Percentiles rank a stretch among this genome's conserved stretches.
Conservation (phyloP, 164 flowering plant species). For the Buxus sempervirens region DNA sequence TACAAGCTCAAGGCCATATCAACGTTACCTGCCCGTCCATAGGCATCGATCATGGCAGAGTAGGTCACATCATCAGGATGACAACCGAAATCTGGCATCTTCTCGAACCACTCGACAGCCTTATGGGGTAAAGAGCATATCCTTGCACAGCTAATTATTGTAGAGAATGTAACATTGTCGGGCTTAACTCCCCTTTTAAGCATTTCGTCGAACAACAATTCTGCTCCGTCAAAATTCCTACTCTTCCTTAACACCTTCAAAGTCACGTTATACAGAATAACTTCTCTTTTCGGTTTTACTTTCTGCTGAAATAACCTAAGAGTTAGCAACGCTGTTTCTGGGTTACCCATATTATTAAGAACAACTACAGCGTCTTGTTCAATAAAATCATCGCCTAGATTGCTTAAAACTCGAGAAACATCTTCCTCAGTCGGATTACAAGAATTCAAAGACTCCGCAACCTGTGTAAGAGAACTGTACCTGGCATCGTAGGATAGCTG, state of each 20-base stretch:
- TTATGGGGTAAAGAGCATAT: constrained; percentile 48
- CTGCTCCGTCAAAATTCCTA: constrained; percentile 51
- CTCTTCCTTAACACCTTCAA: constrained; percentile 68
- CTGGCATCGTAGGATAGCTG: constrained; percentile 52
- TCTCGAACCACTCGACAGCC: constrained; percentile 92
- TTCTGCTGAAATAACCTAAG: constrained; percentile 45
- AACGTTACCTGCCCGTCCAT: constrained; percentile 72
- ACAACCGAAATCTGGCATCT: constrained; percentile 60
- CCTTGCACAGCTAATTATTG: constrained; percentile 82
- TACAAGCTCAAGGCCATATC: constrained; percentile 79
- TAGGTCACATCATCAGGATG: constrained; percentile 71
- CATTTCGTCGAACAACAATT: constrained; percentile 72
- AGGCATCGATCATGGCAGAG: constrained; percentile 84
- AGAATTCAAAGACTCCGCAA: constrained; percentile 50
- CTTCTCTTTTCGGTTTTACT: constrained; percentile 32
- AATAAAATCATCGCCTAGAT: constrained; percentile 39
- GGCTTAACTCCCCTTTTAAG: constrained; percentile 60
- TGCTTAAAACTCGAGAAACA: constrained; percentile 33
- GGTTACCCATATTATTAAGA: constrained; percentile 63
- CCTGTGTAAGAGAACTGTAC: constrained; percentile 48
- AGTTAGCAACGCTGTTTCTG: constrained; percentile 47
- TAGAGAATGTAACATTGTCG: constrained; percentile 80
- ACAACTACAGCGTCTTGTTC: constrained; percentile 74
- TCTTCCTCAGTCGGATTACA: constrained; percentile 44
- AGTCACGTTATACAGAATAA: constrained; percentile 69